Evolutionary conservation across 1,139 yeast species (phyloP).

Genomic region (Kluyveromyces marxianus): DNA sequence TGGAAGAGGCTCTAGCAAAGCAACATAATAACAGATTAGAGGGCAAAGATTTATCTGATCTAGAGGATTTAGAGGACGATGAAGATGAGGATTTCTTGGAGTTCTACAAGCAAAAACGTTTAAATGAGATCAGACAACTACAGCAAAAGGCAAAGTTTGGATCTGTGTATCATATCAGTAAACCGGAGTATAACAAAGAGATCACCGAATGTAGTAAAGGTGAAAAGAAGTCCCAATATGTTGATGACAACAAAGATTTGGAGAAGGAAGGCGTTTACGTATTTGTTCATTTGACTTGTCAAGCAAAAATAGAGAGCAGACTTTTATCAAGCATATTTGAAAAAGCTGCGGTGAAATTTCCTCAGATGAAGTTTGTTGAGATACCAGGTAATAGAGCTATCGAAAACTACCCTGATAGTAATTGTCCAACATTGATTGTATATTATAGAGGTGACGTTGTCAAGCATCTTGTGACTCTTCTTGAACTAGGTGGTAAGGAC

Average conservation of each 20-base stretch:
- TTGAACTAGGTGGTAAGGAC: conserved; percentile 78
- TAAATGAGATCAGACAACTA: conserved; percentile 61
- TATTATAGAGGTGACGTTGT: conserved; percentile 70
- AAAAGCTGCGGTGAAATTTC: conserved; percentile 48
- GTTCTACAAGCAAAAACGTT: conserved; percentile 65
- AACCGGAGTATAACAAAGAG: conserved; percentile 81
- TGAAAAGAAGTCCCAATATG: conserved; percentile 5
- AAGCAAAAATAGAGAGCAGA: conserved; percentile 66
- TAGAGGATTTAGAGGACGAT: conserved; percentile 71
- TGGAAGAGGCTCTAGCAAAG: conserved; percentile 69
- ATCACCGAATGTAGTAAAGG: conserved; percentile 68
- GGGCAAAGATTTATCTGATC: conserved; percentile 64
- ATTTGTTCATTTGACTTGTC: conserved; percentile 67
- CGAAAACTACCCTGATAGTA: conserved; percentile 81
- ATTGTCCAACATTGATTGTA: conserved; percentile 84
- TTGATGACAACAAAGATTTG: conserved; percentile 14
- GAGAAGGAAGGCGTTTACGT: conserved; percentile 40
- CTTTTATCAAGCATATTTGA: conserved; percentile 50
- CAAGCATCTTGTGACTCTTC: conserved; percentile 71
- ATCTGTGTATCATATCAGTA: conserved; percentile 63
- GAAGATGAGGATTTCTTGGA: conserved; percentile 75
- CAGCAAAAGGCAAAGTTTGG: conserved; percentile 66
- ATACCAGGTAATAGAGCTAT: conserved; percentile 84
- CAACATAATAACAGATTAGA: conserved; percentile 58
- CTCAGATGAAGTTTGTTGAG: conserved; percentile 86